phyloP scores from a whole-genome alignment of 345 rosid genomes.

The Mercurialis annua region DNA sequence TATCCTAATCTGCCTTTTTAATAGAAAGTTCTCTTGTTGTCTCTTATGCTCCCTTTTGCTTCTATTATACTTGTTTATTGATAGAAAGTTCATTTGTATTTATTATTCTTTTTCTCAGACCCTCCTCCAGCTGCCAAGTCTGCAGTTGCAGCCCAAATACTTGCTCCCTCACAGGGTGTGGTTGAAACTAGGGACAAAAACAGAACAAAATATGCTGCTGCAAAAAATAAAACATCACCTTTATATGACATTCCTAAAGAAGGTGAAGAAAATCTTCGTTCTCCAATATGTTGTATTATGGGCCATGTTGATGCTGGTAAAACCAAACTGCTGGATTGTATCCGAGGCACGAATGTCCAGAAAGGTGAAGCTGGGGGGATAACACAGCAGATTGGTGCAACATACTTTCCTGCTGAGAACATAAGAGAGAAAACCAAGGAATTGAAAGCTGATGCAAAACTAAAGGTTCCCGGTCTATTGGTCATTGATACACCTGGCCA shows the following conservation, averaged over 20 bases:
- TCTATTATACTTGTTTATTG: slow-evolving; percentile 12
- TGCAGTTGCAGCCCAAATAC: slow-evolving; percentile 30
- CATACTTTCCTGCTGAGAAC: slow-evolving; percentile 90
- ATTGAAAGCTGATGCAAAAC: slow-evolving; percentile 83
- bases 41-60: not conserved
- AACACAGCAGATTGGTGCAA: slow-evolving; percentile 98
- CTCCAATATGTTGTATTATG: slow-evolving; percentile 96
- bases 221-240: slow-evolving; percentile 35
- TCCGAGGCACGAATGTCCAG: slow-evolving; percentile 95
- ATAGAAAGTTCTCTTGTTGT: not conserved
- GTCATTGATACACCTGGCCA: slow-evolving; percentile 99
- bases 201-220: slow-evolving; percentile 33
- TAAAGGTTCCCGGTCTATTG: slow-evolving; percentile 91
- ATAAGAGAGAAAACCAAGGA: slow-evolving; percentile 93
- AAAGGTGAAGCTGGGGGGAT: slow-evolving; percentile 99
- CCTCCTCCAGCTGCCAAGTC: slow-evolving; percentile 34
- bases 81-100: too few species aligned
- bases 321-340: slow-evolving; percentile 92
- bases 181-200: slow-evolving; percentile 33
- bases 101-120: slow-evolving; percentile 13
- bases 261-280: slow-evolving; percentile 65
- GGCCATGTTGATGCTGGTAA: slow-evolving; percentile 99
- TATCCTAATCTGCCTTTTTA: slow-evolving; percentile 6
- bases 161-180: slow-evolving; percentile 28
- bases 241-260: slow-evolving; percentile 33